Percentiles rank a stretch among this genome's conserved stretches.
Evolutionary conservation across 2,329 filamentous ascomycete genomes (phyloP).

Genomic region (Fusarium scirpi): DNA sequence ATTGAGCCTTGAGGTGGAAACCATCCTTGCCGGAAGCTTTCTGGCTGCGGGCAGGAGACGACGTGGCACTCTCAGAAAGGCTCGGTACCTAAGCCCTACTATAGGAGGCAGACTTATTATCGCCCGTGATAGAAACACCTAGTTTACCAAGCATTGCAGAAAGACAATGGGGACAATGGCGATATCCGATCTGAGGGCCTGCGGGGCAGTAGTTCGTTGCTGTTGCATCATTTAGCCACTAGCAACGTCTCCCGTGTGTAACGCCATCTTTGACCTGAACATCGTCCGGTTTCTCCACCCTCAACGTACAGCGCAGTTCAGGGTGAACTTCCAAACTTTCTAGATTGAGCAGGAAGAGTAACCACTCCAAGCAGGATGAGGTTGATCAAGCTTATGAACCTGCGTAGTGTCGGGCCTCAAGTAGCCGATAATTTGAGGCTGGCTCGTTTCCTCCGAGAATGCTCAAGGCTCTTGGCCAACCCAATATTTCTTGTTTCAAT

Average conservation of each 20-base stretch:
- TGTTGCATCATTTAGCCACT: slow-evolving; percentile 37
- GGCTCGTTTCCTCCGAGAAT: background rate
- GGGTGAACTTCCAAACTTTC: background rate
- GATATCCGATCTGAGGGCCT: slow-evolving; percentile 30
- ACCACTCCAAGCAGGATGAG: background rate
- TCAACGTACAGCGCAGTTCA: background rate
- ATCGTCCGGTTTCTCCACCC: slow-evolving; percentile 26
- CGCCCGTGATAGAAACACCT: slow-evolving; percentile 22
- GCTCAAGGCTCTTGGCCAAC: background rate
- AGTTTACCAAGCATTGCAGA: slow-evolving; percentile 17
- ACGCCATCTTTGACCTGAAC: slow-evolving; percentile 27
- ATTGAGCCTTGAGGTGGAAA: slow-evolving; percentile 46
- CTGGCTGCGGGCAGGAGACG: slow-evolving; percentile 38
- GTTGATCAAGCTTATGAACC: background rate
- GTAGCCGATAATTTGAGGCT: background rate
- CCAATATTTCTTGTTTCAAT: background rate
- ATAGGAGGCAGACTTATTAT: slow-evolving; percentile 29
- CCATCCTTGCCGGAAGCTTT: slow-evolving; percentile 33
- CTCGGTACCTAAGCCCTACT: slow-evolving; percentile 35
- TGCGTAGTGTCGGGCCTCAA: slow-evolving; percentile 7
- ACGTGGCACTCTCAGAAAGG: slow-evolving; percentile 46
- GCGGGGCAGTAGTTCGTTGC: slow-evolving; percentile 30
- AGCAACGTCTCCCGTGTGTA: slow-evolving; percentile 37
- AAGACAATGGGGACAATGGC: slow-evolving; percentile 14
- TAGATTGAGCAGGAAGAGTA: background rate